A percentile compares a stretch with the other conserved stretches of the same genome.
phyloP scores from a whole-genome alignment of 495 filamentous ascomycete species.

The Barbatosphaeria neglecta region DNA sequence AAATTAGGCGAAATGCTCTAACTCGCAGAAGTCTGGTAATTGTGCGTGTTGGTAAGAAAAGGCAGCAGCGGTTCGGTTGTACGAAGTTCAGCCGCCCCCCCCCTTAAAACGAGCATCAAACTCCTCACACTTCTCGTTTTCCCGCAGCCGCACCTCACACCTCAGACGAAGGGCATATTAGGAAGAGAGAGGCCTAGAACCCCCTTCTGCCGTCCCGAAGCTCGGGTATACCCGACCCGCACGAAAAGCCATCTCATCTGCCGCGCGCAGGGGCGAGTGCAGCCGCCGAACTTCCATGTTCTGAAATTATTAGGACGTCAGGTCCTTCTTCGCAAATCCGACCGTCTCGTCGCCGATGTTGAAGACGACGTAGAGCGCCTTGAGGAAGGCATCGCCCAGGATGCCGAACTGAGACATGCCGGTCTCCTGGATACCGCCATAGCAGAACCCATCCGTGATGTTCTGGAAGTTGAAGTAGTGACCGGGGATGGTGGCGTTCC shows the following conservation, averaged over 20 bases:
- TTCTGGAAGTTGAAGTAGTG: slow-evolving; percentile 54
- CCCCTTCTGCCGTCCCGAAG: neutral
- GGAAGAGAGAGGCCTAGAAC: too few species aligned
- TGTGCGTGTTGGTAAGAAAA: too few species aligned
- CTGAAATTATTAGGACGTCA: slow-evolving; percentile 4
- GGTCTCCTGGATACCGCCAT: slow-evolving; percentile 57
- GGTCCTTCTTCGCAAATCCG: slow-evolving; percentile 48
- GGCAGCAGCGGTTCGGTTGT: too few species aligned
- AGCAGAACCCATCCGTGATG: slow-evolving; percentile 38
- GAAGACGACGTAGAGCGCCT: slow-evolving; percentile 63
- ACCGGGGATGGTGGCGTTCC: slow-evolving; percentile 52
- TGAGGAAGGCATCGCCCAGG: slow-evolving; percentile 62
- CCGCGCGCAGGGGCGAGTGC: too few species aligned
- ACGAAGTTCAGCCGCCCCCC: neutral
- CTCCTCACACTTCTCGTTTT: neutral
- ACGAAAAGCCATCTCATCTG: too few species aligned
- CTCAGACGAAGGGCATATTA: neutral
- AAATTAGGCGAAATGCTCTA: too few species aligned
- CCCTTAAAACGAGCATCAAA: neutral
- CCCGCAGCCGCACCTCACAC: neutral
- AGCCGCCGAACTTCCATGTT: too few species aligned
- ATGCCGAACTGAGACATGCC: slow-evolving; percentile 50
- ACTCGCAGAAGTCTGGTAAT: too few species aligned
- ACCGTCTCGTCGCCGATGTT: slow-evolving; percentile 55
- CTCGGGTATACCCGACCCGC: neutral